Percentiles rank a stretch among this genome's conserved stretches.
Evolutionary conservation across 257 asterid genomes (phyloP).

Genomic region (Jacaranda mimosifolia): DNA sequence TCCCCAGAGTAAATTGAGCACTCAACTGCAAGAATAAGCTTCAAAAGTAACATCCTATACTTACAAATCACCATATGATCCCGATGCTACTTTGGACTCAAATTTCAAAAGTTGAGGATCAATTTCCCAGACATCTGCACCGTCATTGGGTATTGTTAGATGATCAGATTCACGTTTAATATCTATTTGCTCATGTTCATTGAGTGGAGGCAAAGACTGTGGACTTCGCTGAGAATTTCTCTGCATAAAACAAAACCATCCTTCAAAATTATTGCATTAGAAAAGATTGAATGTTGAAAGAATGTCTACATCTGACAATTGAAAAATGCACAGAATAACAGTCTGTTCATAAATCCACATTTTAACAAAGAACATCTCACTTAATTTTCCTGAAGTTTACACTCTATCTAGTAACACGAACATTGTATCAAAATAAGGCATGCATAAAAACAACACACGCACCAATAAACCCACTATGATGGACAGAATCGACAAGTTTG

Average conservation of each 20-base stretch:
- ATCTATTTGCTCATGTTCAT: slow-evolving; percentile 36
- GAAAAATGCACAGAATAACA: background rate
- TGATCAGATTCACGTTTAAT: slow-evolving; percentile 42
- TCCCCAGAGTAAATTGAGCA: slow-evolving; percentile 23
- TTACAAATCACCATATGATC: slow-evolving; percentile 58
- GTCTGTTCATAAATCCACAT: background rate
- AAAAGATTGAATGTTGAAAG: background rate
- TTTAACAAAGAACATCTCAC: background rate
- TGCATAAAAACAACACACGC: background rate
- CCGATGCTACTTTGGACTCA: slow-evolving; percentile 54
- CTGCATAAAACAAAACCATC: slow-evolving; percentile 36
- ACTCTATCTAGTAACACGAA: background rate
- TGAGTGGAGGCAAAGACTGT: slow-evolving; percentile 31
- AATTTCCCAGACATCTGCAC: slow-evolving; percentile 60
- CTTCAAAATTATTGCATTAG: background rate
- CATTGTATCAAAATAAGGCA: background rate
- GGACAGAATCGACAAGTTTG: background rate
- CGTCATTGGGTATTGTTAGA: slow-evolving; percentile 51
- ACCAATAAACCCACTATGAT: background rate
- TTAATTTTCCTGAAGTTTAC: slow-evolving; percentile 1
- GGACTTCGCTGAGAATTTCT: slow-evolving; percentile 37
- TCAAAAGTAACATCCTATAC: slow-evolving; percentile 30
- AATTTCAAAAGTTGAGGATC: slow-evolving; percentile 48
- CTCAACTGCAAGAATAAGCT: slow-evolving; percentile 29
- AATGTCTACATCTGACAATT: background rate